Conservation (phyloP, 192 early-diverging fungal species). For the Phycomyces nitens region DNA sequence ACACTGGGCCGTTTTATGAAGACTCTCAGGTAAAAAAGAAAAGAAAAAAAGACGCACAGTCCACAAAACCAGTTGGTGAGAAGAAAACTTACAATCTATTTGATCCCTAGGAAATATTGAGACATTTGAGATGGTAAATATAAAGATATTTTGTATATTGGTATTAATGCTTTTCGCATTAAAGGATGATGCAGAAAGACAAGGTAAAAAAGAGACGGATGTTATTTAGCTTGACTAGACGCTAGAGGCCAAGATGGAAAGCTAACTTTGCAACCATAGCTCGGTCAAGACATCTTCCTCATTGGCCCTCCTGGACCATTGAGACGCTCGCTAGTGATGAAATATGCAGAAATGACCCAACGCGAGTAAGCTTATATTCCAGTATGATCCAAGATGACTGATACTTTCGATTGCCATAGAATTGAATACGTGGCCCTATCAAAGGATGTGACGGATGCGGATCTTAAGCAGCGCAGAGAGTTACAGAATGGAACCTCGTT, state of each 20-base stretch:
- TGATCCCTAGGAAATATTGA: constrained; percentile 28
- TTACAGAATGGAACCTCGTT: constrained; percentile 57
- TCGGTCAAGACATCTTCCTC: constrained; percentile 81
- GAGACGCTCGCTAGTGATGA: constrained; percentile 61
- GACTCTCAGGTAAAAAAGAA: constrained; percentile 43
- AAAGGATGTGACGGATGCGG: constrained; percentile 72
- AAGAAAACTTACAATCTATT: background rate
- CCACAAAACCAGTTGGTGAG: background rate
- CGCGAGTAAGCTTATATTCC: constrained; percentile 31
- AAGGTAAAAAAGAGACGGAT: constrained; percentile 24
- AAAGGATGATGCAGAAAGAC: constrained; percentile 85
- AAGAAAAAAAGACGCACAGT: background rate
- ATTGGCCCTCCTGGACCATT: constrained; percentile 71
- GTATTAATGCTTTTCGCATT: background rate
- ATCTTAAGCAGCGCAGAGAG: constrained; percentile 80
- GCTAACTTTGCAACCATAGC: no score
- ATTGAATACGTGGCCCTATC: constrained; percentile 74
- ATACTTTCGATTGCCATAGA: no score
- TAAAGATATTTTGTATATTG: background rate
- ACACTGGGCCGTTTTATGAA: constrained; percentile 49
- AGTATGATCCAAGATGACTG: no score
- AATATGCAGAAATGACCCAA: constrained; percentile 66
- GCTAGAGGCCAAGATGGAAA: no score
- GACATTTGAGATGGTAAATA: constrained; percentile 39
- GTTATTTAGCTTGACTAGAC: background rate